These are phyloP conservation scores for Pseudogymnoascus sp. DNA, from an alignment of 2,329 filamentous ascomycete genomes.

Conservation along the genomic window DNA sequence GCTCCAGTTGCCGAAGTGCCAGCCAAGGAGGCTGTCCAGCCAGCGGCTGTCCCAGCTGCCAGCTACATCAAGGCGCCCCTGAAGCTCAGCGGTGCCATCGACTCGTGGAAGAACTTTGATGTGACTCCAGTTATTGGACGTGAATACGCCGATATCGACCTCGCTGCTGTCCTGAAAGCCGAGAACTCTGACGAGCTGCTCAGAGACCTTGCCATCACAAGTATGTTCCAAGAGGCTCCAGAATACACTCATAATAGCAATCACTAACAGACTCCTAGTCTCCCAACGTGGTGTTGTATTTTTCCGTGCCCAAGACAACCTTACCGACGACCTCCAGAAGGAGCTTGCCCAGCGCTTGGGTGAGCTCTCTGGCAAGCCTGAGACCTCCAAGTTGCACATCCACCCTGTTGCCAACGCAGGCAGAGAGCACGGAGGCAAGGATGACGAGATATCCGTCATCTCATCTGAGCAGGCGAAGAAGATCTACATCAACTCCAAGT, in stretches of 20 bases:
- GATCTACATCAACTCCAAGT: conserved; percentile 32
- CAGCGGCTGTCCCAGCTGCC: conserved; percentile 2
- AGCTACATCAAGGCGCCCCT: conserved; percentile 23
- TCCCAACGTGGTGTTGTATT: conserved; percentile 64
- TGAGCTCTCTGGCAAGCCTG: conserved; percentile 49
- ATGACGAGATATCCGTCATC: conserved; percentile 58
- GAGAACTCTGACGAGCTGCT: conserved; percentile 41
- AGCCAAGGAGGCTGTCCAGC: background rate
- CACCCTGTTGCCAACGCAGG: conserved; percentile 51
- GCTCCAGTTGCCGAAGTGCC: background rate
- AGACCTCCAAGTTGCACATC: conserved; percentile 50
- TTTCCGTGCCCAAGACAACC: conserved; percentile 56
- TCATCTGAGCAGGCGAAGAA: conserved; percentile 49
- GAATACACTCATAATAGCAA: background rate
- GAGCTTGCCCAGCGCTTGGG: conserved; percentile 55
- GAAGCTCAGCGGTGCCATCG: conserved; percentile 23
- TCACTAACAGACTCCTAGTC: conserved; percentile 36
- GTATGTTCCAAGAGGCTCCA: conserved; percentile 18
- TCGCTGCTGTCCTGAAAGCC: conserved; percentile 41
- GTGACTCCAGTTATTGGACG: conserved; percentile 40
- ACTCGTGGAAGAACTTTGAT: conserved; percentile 30
- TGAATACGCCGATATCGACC: conserved; percentile 36
- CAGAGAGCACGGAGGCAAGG: conserved; percentile 45
- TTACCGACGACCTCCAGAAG: conserved; percentile 59
- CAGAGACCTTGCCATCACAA: conserved; percentile 43